These are phyloP conservation scores for Aspergillus cejpii DNA, from an alignment of 2,329 filamentous ascomycete species.

Conservation along the genomic window DNA sequence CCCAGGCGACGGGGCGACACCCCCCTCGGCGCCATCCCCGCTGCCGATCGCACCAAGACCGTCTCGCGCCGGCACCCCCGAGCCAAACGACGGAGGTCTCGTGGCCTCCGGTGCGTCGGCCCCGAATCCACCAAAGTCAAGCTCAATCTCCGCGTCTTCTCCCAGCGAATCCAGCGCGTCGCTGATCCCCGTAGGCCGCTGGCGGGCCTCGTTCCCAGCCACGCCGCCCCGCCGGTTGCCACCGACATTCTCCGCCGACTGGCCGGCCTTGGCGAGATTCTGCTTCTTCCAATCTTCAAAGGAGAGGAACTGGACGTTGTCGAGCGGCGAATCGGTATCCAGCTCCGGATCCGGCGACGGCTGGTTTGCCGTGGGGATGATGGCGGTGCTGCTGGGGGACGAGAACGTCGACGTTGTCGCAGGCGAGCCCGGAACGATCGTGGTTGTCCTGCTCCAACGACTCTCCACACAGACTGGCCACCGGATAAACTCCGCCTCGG, in stretches of 20 bases:
- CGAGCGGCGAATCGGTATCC: conserved; percentile 60
- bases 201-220: conserved; percentile 46
- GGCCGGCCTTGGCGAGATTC: conserved; percentile 78
- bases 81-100: conserved; percentile 28
- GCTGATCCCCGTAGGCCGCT: conserved; percentile 50
- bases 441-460: conserved; percentile 10
- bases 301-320: conserved; percentile 80
- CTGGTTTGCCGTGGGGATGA: not conserved
- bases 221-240: conserved; percentile 47
- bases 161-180: conserved; percentile 72
- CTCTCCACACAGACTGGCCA: conserved; percentile 26
- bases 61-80: conserved; percentile 13
- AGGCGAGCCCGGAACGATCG: not conserved
- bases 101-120: conserved; percentile 37
- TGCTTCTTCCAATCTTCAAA: conserved; percentile 98
- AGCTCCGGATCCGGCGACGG: conserved; percentile 43
- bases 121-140: conserved; percentile 61
- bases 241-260: conserved; percentile 63
- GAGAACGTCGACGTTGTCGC: not conserved
- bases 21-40: conserved; percentile 19
- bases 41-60: not conserved
- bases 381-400: conserved; percentile 1
- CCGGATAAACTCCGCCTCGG: conserved; percentile 19
- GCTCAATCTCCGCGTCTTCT: conserved; percentile 79
- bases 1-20: conserved; percentile 39